phyloP scores from a whole-genome alignment of 805 yeast genomes.

The Cyberlindnera saturnus region DNA sequence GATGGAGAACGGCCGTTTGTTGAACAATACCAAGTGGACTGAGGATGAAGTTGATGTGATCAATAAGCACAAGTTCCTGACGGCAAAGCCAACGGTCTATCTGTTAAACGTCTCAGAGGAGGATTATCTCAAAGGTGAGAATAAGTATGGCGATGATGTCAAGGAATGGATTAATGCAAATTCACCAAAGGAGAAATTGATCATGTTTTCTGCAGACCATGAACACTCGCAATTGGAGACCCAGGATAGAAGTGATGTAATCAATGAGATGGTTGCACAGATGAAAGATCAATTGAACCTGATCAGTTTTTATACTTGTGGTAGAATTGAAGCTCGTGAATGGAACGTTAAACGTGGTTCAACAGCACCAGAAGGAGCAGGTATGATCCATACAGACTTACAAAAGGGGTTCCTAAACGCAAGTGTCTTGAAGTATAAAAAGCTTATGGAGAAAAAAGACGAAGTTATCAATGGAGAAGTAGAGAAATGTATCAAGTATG shows the following conservation, averaged over 20 bases:
- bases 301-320: conserved; percentile 85
- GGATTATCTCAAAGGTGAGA: conserved; percentile 52
- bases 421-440: conserved; percentile 63
- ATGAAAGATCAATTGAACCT: conserved; percentile 66
- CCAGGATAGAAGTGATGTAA: conserved; percentile 41
- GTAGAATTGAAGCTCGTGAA: conserved; percentile 77
- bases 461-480: conserved; percentile 19
- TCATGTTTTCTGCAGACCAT: conserved; percentile 60
- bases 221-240: conserved; percentile 31
- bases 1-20: conserved; percentile 59
- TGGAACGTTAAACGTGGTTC: conserved; percentile 80
- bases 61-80: conserved; percentile 66
- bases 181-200: conserved; percentile 61
- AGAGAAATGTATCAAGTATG: conserved; percentile 26
- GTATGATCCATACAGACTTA: conserved; percentile 80
- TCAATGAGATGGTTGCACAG: conserved; percentile 55
- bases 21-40: conserved; percentile 55
- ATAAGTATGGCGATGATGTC: conserved; percentile 46
- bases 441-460: conserved; percentile 30
- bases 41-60: conserved; percentile 59
- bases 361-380: conserved; percentile 86
- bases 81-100: conserved; percentile 85
- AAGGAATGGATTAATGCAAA: conserved; percentile 60
- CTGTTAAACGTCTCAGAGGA: conserved; percentile 66
- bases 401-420: conserved; percentile 78